A percentile compares a stretch with the other conserved stretches of the same genome.
Evolutionary conservation across 2,329 filamentous ascomycete genomes (phyloP).

Genomic region (Aspergillus uvarum): DNA sequence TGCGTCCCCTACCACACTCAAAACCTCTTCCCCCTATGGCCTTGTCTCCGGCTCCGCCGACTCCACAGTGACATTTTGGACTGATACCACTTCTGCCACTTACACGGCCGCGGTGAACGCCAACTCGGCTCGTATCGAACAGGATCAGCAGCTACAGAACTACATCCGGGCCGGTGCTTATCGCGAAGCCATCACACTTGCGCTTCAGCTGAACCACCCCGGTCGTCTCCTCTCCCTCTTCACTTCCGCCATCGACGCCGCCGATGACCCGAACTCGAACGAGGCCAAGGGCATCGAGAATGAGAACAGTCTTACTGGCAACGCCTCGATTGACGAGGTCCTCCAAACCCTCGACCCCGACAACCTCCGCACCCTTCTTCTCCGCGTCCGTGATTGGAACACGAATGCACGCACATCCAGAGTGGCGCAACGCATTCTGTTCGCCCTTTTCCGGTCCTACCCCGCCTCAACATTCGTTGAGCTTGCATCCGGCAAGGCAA

Average conservation of each 20-base stretch:
- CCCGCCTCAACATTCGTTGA: slow-evolving; percentile 74
- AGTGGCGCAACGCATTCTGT: slow-evolving; percentile 81
- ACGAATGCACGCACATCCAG: slow-evolving; percentile 85
- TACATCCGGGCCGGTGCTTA: slow-evolving; percentile 86
- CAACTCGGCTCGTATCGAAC: slow-evolving; percentile 78
- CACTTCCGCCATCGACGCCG: slow-evolving; percentile 71
- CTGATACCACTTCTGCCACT: slow-evolving; percentile 81
- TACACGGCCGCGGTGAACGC: slow-evolving; percentile 71
- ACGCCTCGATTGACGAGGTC: slow-evolving; percentile 72
- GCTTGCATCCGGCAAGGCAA: slow-evolving; percentile 51
- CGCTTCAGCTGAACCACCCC: slow-evolving; percentile 91
- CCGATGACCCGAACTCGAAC: slow-evolving; percentile 57
- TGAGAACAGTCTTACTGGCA: slow-evolving; percentile 44
- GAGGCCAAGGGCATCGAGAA: slow-evolving; percentile 33
- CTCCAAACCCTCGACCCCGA: slow-evolving; percentile 76
- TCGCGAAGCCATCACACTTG: slow-evolving; percentile 87
- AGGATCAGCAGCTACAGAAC: slow-evolving; percentile 92
- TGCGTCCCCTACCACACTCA: slow-evolving; percentile 31
- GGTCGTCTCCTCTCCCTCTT: slow-evolving; percentile 82
- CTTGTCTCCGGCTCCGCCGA: slow-evolving; percentile 91
- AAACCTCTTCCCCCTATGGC: slow-evolving; percentile 54
- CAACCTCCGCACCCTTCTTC: slow-evolving; percentile 78
- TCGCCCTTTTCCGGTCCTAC: slow-evolving; percentile 76
- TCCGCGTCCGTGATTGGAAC: slow-evolving; percentile 92
- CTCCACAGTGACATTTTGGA: slow-evolving; percentile 92